Percentiles rank a stretch among this genome's conserved stretches.
Evolutionary conservation across 495 filamentous ascomycete species (phyloP).

Genomic region (Lepraria neglecta): DNA sequence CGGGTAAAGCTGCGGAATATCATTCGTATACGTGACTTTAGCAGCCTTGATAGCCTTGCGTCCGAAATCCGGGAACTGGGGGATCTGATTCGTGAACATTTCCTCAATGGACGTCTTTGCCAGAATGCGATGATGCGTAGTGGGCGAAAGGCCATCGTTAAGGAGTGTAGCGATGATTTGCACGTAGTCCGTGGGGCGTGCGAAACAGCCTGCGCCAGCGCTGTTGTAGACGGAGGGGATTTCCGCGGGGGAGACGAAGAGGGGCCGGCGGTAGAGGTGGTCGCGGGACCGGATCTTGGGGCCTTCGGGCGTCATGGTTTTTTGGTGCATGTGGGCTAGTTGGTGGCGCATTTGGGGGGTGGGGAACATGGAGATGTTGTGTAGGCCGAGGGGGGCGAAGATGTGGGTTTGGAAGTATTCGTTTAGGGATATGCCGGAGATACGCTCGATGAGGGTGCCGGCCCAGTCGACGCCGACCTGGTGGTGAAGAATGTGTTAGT

Average conservation of each 20-base stretch:
- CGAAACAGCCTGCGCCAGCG: constrained; percentile 52
- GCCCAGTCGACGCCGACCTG: constrained; percentile 56
- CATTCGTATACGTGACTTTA: constrained; percentile 48
- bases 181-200: constrained; percentile 48
- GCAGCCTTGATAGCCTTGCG: constrained; percentile 40
- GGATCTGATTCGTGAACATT: constrained; percentile 59
- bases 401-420: constrained; percentile 52
- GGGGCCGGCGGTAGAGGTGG: constrained; percentile 42
- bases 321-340: constrained; percentile 47
- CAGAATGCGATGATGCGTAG: constrained; percentile 44
- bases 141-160: constrained; percentile 46
- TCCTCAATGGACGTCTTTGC: constrained; percentile 44
- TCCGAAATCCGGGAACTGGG: constrained; percentile 45
- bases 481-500: not conserved
- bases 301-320: constrained; percentile 29
- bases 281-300: constrained; percentile 40
- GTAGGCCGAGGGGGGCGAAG: constrained; percentile 50
- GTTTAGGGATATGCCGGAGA: constrained; percentile 44
- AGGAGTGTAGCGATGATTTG: constrained; percentile 44
- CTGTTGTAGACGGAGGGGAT: constrained; percentile 41
- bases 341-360: constrained; percentile 42
- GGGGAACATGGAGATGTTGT: constrained; percentile 51
- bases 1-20: constrained; percentile 44
- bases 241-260: constrained; percentile 35
- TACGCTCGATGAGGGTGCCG: constrained; percentile 49